Base-by-base conservation (phyloP, 2,329 filamentous ascomycete genomes). In the Lachnellula occidentalis region DNA sequence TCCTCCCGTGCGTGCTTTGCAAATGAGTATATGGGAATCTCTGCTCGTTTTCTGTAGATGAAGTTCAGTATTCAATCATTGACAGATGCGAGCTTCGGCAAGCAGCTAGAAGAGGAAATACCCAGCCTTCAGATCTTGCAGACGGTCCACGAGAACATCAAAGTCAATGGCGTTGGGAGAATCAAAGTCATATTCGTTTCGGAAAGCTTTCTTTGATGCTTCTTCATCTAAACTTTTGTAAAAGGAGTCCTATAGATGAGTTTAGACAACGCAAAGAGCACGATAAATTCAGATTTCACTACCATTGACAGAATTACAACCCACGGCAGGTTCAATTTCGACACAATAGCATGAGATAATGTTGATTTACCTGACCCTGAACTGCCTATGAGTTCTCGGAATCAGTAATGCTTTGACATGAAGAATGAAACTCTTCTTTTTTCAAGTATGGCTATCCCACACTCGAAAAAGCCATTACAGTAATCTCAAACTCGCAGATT, bases 231-330 rank as follows among this genome's bases (percentile, higher is more conserved):
- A 75, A 17, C 86, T 87, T 73, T 96, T 97, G 75, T 99, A 99
- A 72, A 96, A 99, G 12, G 92, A 96, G 72, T 99, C 94, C 90
- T 95, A 65, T 58, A 53, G 37, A 54, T 48, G 17, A 14, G 8
- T 27, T 58, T 22, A 60, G 50, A 37, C 34, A 50, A 12, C 8
- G 42, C 39, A 34, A 53, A 17, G 31, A 27, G 21, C 42, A 22
- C 17, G 14, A 47, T 34, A 34, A 6, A 48, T 36, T 5, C 34
- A 39, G 21, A 68, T 75, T 68, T 78, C 68, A 75, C 68, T 79
- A 92, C 90, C 87, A 99, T 97, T 42, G 92, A 95, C 65, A 99
- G 74, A 72, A 99, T 96, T 48, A 96, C 92, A 58, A 99, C 94
- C 92, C 94, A 99, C 54, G 94, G 94, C 60, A 99, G 76, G 72